Evolutionary conservation across 129 eudicot species (phyloP).

Genomic region (Glebionis coronaria): DNA sequence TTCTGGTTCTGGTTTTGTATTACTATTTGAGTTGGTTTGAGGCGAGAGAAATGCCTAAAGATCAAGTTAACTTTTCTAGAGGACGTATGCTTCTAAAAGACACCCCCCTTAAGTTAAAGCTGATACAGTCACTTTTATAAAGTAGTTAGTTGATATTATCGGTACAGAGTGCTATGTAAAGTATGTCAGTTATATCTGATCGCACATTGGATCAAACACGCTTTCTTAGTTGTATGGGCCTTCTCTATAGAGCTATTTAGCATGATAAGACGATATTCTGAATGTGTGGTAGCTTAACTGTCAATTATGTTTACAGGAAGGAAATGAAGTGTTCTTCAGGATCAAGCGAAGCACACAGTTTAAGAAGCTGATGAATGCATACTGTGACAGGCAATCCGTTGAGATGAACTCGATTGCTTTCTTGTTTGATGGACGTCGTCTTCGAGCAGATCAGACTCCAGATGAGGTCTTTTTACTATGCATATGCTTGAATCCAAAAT

Average conservation of each 20-base stretch:
- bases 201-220: neutral
- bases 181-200: neutral
- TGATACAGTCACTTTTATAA: no score
- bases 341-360: slow-evolving; percentile 59
- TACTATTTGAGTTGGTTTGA: no score
- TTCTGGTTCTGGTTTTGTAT: no score
- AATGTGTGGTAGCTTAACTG: neutral
- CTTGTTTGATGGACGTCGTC: slow-evolving; percentile 32
- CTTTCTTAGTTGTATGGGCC: neutral
- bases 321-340: slow-evolving; percentile 41
- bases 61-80: no score
- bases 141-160: no score
- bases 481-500: no score
- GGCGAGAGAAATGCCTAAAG: no score
- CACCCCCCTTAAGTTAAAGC: no score
- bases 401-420: slow-evolving; percentile 45
- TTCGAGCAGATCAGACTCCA: slow-evolving; percentile 56
- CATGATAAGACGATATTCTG: neutral
- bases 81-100: no score
- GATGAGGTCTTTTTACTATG: slow-evolving; percentile 40
- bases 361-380: slow-evolving; percentile 66
- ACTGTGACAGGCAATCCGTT: slow-evolving; percentile 59
- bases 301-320: slow-evolving; percentile 33
- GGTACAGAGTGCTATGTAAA: no score
- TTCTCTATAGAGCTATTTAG: neutral